These are phyloP conservation scores for Pyrenochaeta sp. DNA, from an alignment of 2,329 filamentous ascomycete genomes.

Conservation along the genomic window DNA sequence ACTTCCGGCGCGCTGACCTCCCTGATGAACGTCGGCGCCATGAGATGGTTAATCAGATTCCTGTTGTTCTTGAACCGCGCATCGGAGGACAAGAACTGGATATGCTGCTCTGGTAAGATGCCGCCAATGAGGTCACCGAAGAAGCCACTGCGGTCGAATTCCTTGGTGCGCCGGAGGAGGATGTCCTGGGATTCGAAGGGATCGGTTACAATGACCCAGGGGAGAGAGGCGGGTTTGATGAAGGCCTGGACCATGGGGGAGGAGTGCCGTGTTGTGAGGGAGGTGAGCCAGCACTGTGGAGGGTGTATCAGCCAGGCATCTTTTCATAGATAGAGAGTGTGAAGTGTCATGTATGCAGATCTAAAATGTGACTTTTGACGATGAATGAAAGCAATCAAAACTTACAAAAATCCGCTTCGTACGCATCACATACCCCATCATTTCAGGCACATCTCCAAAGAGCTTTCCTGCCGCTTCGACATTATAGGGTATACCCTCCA, in stretches of 20 bases:
- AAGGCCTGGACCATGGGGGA: slow-evolving; percentile 13
- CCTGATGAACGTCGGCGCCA: slow-evolving; percentile 46
- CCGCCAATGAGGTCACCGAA: slow-evolving; percentile 38
- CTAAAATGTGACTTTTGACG: too few species aligned
- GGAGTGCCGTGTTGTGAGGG: slow-evolving; percentile 3
- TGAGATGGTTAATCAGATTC: slow-evolving; percentile 48
- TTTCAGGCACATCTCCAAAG: slow-evolving; percentile 55
- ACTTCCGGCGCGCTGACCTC: slow-evolving; percentile 26
- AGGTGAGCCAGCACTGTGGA: slow-evolving; percentile 8
- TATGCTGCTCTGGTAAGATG: slow-evolving; percentile 44
- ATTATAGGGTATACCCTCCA: slow-evolving; percentile 58
- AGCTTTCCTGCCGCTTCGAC: slow-evolving; percentile 42
- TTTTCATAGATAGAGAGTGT: not conserved
- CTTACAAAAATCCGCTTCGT: slow-evolving; percentile 29
- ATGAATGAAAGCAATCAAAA: too few species aligned
- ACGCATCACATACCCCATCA: slow-evolving; percentile 47
- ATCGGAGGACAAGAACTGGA: slow-evolving; percentile 36
- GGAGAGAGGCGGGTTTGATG: slow-evolving; percentile 12
- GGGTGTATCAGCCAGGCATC: not conserved
- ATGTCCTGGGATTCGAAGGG: slow-evolving; percentile 12
- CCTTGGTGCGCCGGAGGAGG: slow-evolving; percentile 23
- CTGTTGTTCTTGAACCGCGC: slow-evolving; percentile 42
- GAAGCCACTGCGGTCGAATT: slow-evolving; percentile 18
- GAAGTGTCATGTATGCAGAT: too few species aligned
- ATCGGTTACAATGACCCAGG: slow-evolving; percentile 16